These are phyloP conservation scores for Onygena corvina DNA, from an alignment of 2,329 filamentous ascomycete species.

Conservation along the genomic window DNA sequence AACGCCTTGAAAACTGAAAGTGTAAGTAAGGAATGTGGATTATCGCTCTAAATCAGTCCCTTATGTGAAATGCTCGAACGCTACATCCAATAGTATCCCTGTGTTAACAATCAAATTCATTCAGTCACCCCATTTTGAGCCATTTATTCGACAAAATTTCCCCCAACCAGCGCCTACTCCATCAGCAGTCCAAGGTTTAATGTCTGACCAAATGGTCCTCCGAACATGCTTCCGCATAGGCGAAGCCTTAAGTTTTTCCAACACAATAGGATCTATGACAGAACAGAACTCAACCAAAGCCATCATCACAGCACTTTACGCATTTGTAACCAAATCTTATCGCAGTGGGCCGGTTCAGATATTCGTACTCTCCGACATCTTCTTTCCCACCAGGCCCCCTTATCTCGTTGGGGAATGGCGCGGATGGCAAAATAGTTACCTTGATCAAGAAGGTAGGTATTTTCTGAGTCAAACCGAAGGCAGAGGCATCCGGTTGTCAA, in stretches of 20 bases:
- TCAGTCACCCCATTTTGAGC: background rate
- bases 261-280: background rate
- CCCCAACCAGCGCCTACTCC: constrained; percentile 5
- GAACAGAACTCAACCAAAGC: background rate
- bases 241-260: constrained; percentile 8
- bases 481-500: background rate
- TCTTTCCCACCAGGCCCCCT: constrained; percentile 10
- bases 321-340: constrained; percentile 14
- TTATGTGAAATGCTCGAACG: no score
- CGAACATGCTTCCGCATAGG: constrained; percentile 14
- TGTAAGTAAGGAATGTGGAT: no score
- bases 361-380: constrained; percentile 14
- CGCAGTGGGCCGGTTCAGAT: constrained; percentile 10
- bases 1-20: no score
- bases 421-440: constrained; percentile 8
- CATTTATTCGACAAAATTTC: constrained; percentile 10
- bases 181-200: constrained; percentile 14
- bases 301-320: constrained; percentile 14
- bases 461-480: constrained; percentile 6
- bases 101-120: background rate
- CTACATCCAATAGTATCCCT: background rate
- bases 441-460: constrained; percentile 6
- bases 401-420: constrained; percentile 12
- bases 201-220: constrained; percentile 9
- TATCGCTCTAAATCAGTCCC: no score